These are phyloP conservation scores for Scutellaria galericulata DNA, from an alignment of 257 asterid species.

Conservation along the genomic window DNA sequence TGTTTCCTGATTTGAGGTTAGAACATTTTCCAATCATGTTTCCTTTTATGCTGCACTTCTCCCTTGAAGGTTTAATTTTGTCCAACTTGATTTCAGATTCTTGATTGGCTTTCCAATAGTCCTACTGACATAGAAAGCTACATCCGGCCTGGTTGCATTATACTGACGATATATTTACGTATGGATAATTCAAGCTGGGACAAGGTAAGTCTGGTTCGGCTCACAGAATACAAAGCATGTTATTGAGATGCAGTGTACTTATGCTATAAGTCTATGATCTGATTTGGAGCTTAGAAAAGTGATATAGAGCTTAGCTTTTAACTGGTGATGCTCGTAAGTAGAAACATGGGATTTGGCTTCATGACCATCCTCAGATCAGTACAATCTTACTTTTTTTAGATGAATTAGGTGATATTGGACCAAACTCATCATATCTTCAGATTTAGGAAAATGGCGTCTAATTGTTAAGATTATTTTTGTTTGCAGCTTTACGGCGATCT, in stretches of 20 bases:
- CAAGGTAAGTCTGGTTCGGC: slow-evolving; percentile 53
- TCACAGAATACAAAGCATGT: slow-evolving; percentile 11
- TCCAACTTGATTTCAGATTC: slow-evolving; percentile 67
- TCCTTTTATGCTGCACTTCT: slow-evolving; percentile 25
- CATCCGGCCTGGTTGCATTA: slow-evolving; percentile 91
- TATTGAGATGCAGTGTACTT: not conserved
- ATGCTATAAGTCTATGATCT: slow-evolving; percentile 9
- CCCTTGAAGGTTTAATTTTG: slow-evolving; percentile 14
- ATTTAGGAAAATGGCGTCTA: not conserved
- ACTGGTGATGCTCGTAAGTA: slow-evolving; percentile 8
- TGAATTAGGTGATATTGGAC: slow-evolving; percentile 12
- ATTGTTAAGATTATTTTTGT: slow-evolving; percentile 26
- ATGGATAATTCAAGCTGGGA: slow-evolving; percentile 86
- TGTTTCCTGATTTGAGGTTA: slow-evolving; percentile 27
- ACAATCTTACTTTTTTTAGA: slow-evolving; percentile 4
- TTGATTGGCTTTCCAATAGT: slow-evolving; percentile 89
- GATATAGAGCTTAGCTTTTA: not conserved
- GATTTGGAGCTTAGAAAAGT: slow-evolving; percentile 5
- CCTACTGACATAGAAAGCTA: slow-evolving; percentile 96
- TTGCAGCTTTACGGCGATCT: slow-evolving; percentile 76
- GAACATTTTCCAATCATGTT: slow-evolving; percentile 13
- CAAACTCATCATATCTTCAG: not conserved
- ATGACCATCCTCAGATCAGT: not conserved
- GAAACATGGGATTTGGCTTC: slow-evolving; percentile 2
- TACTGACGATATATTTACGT: slow-evolving; percentile 74